Percentiles rank a stretch among this genome's conserved stretches.
Evolutionary conservation across 176 grass and related monocot species (phyloP).

Genomic region (Oryza glaberrima): DNA sequence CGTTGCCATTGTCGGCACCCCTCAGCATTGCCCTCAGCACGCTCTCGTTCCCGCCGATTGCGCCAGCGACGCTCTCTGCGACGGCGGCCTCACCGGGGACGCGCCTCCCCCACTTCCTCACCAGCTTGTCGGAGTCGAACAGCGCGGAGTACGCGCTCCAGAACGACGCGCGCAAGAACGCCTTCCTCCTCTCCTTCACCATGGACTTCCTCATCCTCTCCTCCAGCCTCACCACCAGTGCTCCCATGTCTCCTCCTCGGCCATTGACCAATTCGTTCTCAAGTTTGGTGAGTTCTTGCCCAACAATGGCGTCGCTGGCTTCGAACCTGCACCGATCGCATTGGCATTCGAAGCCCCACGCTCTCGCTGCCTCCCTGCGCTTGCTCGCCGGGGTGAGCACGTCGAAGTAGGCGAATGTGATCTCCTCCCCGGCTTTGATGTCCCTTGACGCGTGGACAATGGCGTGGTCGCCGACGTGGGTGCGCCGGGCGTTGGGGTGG

Average conservation of each 20-base stretch:
- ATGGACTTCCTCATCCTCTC: slow-evolving; percentile 64
- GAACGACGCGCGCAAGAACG: slow-evolving; percentile 76
- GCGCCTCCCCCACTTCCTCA: slow-evolving; percentile 65
- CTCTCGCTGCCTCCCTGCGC: slow-evolving; percentile 54
- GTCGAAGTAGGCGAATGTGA: slow-evolving; percentile 82
- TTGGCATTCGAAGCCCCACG: slow-evolving; percentile 77
- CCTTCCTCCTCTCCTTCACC: slow-evolving; percentile 73
- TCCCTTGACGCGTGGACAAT: slow-evolving; percentile 84
- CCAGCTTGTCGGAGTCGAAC: slow-evolving; percentile 64
- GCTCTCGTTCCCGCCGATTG: slow-evolving; percentile 60
- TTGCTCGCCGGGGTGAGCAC: slow-evolving; percentile 61
- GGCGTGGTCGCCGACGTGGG: slow-evolving; percentile 66
- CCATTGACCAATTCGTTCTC: slow-evolving; percentile 46
- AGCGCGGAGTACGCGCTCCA: slow-evolving; percentile 56
- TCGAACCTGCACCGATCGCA: slow-evolving; percentile 84
- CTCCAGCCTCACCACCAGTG: slow-evolving; percentile 57
- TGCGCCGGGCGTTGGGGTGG: slow-evolving; percentile 65
- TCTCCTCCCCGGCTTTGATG: slow-evolving; percentile 81
- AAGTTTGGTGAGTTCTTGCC: slow-evolving; percentile 52
- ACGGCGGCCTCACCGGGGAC: slow-evolving; percentile 47
- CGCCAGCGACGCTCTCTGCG: slow-evolving; percentile 51
- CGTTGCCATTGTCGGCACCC: slow-evolving; percentile 49
- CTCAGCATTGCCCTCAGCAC: slow-evolving; percentile 61
- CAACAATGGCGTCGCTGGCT: slow-evolving; percentile 30
- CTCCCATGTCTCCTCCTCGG: slow-evolving; percentile 45